Evolutionary conservation across 2,329 filamentous ascomycete genomes (phyloP).

Genomic region (Capronia americana): DNA sequence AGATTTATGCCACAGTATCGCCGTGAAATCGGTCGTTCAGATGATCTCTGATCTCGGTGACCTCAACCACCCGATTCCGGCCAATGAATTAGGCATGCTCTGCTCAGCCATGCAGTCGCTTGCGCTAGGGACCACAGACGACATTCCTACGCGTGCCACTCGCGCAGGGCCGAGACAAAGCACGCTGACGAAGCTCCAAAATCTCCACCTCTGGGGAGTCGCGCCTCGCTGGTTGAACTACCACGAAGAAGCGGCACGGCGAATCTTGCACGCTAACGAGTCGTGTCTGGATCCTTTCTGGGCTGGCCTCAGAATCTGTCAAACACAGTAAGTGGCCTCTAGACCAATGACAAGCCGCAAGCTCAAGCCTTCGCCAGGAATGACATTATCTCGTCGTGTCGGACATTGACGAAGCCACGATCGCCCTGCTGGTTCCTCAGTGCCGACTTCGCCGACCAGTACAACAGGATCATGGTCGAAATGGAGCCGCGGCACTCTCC

Average conservation of each 20-base stretch:
- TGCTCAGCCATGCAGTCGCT: constrained; percentile 5
- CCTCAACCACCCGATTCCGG: background rate
- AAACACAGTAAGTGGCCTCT: background rate
- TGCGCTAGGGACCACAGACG: background rate
- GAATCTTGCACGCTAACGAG: constrained; percentile 5
- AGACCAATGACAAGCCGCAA: background rate
- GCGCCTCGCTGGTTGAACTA: constrained; percentile 3
- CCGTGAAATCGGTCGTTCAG: constrained; percentile 1
- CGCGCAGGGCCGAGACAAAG: constrained; percentile 5
- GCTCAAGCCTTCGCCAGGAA: background rate
- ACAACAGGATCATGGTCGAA: background rate
- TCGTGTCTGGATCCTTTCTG: background rate
- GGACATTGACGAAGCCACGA: constrained; percentile 4
- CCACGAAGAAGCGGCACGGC: constrained; percentile 2
- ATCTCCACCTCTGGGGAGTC: constrained; percentile 3
- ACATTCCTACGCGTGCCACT: background rate
- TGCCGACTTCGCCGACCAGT: background rate
- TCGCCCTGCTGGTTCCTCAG: constrained; percentile 3
- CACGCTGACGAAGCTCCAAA: constrained; percentile 7
- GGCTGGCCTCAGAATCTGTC: constrained; percentile 2
- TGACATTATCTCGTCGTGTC: constrained; percentile 4
- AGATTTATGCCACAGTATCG: constrained; percentile 1
- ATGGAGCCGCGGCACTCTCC: background rate
- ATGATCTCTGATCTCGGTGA: constrained; percentile 1
- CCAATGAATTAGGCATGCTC: constrained; percentile 2